Percentiles rank a stretch among this genome's conserved stretches.
Evolutionary conservation across 352 stramenopile genomes (phyloP).

Genomic region (Peronospora belbahrii): DNA sequence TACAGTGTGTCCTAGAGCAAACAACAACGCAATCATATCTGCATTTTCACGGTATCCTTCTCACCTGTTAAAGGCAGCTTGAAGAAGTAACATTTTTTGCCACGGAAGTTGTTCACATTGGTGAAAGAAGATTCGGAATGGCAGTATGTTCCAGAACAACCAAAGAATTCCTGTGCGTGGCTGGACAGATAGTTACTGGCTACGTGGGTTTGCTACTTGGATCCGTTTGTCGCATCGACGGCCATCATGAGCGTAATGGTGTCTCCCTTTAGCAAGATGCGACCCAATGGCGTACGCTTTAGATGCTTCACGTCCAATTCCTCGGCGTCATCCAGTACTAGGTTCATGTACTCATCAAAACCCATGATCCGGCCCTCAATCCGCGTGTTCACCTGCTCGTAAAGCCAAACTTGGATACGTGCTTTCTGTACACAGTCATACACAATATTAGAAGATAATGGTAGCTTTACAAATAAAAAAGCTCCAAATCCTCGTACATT

Average conservation of each 20-base stretch:
- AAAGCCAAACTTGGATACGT: conserved; percentile 98
- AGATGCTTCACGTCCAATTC: conserved; percentile 94
- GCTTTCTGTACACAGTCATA: conserved; percentile 74
- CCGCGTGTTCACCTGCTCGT: conserved; percentile 96
- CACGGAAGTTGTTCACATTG: not conserved
- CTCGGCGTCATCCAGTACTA: conserved; percentile 97
- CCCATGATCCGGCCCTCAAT: conserved; percentile 99
- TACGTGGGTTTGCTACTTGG: conserved; percentile 23
- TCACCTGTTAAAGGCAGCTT: not conserved
- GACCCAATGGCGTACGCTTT: conserved; percentile 89
- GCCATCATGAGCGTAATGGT: conserved; percentile 98
- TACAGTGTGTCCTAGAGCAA: conserved; percentile 39
- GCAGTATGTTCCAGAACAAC: too few relatives aligned
- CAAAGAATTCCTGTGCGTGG: conserved; percentile 6
- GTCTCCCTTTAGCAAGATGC: conserved; percentile 99
- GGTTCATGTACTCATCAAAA: conserved; percentile 99
- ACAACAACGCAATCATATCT: conserved; percentile 14
- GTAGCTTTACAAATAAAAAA: not conserved
- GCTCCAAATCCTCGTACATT: conserved; percentile 59
- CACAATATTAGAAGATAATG: not conserved
- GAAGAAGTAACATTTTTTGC: not conserved
- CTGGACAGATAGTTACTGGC: conserved; percentile 21
- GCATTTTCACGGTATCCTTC: conserved; percentile 4
- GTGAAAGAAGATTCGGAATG: too few relatives aligned
- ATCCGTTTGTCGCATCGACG: conserved; percentile 39